Evolutionary conservation across 176 grass and related monocot genomes (phyloP).

Genomic region (Elymus sibiricus): DNA sequence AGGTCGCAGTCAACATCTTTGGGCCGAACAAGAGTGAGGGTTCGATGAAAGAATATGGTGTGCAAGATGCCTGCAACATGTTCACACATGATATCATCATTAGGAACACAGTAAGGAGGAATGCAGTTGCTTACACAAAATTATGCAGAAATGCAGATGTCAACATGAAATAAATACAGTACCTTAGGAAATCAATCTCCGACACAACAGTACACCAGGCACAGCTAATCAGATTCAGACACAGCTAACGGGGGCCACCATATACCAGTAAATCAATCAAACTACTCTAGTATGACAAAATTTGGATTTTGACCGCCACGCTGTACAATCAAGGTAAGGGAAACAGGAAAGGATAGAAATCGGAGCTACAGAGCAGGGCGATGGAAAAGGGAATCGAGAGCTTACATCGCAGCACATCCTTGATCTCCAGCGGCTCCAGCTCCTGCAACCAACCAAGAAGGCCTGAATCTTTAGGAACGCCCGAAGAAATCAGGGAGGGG

Average conservation of each 20-base stretch:
- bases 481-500: neutral
- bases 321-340: too few species aligned
- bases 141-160: too few species aligned
- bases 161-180: neutral
- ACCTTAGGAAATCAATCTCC: neutral
- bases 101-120: too few species aligned
- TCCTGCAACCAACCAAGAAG: neutral
- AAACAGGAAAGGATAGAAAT: neutral
- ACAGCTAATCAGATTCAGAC: neutral
- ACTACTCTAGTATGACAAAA: neutral
- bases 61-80: too few species aligned
- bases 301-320: too few species aligned
- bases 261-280: neutral
- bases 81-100: too few species aligned
- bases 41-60: too few species aligned
- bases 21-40: too few species aligned
- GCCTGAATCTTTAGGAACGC: neutral
- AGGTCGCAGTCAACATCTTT: too few species aligned
- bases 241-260: neutral
- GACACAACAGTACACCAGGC: neutral
- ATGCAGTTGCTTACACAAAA: too few species aligned
- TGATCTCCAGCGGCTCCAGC: neutral
- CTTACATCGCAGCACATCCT: conserved; percentile 14
- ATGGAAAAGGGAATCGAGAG: neutral
- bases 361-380: neutral